Conservation (phyloP, 805 yeast species). For the Wickerhamiella australiensis region DNA sequence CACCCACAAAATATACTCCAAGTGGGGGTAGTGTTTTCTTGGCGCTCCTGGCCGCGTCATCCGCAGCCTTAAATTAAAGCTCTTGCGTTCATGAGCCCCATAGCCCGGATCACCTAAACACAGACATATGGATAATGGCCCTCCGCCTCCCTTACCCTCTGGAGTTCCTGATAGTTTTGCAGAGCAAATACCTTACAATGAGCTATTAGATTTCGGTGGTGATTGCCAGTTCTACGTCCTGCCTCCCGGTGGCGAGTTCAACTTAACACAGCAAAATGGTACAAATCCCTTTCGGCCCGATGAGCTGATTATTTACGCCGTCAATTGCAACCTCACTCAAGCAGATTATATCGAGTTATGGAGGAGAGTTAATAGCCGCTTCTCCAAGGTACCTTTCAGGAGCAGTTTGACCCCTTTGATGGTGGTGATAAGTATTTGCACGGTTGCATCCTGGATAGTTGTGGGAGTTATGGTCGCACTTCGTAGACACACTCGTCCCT, state of each 20-base stretch:
- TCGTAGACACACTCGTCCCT: slow-evolving; percentile 2
- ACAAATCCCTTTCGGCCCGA: not conserved
- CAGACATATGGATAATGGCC: not conserved
- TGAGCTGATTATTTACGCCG: not conserved
- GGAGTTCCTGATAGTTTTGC: not conserved
- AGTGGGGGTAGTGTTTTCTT: no score
- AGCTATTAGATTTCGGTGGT: not conserved
- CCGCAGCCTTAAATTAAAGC: not conserved
- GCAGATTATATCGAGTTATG: not conserved
- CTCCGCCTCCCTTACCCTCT: not conserved
- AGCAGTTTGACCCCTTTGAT: slow-evolving; percentile 4
- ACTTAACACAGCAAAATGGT: not conserved
- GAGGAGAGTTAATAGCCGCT: not conserved
- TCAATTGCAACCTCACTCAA: not conserved
- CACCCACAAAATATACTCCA: no score
- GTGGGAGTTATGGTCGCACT: not conserved
- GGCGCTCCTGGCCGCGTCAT: not conserved
- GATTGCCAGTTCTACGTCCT: slow-evolving; percentile 6
- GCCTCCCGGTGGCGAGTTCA: slow-evolving; percentile 3
- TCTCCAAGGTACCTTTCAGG: slow-evolving; percentile 1
- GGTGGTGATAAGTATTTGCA: slow-evolving; percentile 3
- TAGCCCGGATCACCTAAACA: not conserved
- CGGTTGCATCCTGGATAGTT: not conserved
- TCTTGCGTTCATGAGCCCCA: not conserved
- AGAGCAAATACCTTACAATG: not conserved